Percentiles rank a stretch among this genome's conserved stretches.
phyloP scores from a whole-genome alignment of 805 yeast genomes.

The Candida ipomoeae region DNA sequence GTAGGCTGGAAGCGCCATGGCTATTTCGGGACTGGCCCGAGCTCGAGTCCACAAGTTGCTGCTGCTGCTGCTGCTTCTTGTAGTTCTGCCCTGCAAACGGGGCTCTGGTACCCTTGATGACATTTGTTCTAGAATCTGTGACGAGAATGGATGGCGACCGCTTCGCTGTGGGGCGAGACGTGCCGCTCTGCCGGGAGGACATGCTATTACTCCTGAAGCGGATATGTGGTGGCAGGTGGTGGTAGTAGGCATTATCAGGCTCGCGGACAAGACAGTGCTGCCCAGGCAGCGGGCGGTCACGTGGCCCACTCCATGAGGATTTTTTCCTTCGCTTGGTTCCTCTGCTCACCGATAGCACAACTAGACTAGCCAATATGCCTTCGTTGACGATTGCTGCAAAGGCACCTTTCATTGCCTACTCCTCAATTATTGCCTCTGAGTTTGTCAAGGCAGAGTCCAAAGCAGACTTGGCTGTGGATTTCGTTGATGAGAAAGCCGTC shows the following conservation, averaged over 20 bases:
- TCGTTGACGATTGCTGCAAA: constrained; percentile 73
- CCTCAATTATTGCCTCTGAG: constrained; percentile 73
- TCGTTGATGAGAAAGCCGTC: constrained; percentile 65
- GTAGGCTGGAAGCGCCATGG: constrained; percentile 17
- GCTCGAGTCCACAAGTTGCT: constrained; percentile 13
- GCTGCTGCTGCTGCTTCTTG: constrained; percentile 35
- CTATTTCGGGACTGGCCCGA: constrained; percentile 8
- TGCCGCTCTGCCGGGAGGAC: constrained; percentile 13
- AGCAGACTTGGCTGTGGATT: constrained; percentile 54
- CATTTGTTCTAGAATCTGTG: constrained; percentile 72
- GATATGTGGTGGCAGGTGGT: neutral
- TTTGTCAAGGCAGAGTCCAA: constrained; percentile 53
- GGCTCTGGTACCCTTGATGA: constrained; percentile 52
- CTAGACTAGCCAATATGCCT: constrained; percentile 28
- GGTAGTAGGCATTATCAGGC: neutral
- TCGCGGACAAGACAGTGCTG: neutral
- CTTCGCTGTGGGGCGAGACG: constrained; percentile 59
- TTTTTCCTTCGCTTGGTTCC: neutral
- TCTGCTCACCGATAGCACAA: neutral
- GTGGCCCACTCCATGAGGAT: constrained; percentile 3
- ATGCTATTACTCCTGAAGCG: constrained; percentile 4
- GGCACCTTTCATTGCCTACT: constrained; percentile 79
- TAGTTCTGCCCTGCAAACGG: constrained; percentile 72
- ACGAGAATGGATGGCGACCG: constrained; percentile 92
- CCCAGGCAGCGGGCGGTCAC: neutral